These are phyloP conservation scores for Rosa rugosa DNA, from an alignment of 306 rosid genomes.

Conservation along the genomic window DNA sequence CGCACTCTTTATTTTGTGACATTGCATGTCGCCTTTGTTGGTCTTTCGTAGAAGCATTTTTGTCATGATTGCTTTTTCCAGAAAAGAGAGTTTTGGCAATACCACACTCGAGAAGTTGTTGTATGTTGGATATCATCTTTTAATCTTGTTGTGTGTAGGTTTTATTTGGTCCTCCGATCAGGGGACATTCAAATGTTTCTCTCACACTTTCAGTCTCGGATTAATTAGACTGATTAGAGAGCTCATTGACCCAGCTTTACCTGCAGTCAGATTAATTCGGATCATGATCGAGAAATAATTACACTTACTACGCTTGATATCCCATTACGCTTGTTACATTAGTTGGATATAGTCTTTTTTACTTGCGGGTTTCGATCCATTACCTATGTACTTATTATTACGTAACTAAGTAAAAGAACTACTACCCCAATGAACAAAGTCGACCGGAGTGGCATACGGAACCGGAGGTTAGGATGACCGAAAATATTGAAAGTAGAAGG, in stretches of 20 bases:
- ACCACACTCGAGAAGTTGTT: neutral
- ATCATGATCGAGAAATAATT: neutral
- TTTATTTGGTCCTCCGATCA: neutral
- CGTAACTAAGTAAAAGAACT: no score
- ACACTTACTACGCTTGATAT: neutral
- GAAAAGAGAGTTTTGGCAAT: neutral
- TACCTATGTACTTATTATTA: neutral
- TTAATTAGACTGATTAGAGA: neutral
- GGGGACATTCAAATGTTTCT: neutral
- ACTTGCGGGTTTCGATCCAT: neutral
- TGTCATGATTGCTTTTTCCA: neutral
- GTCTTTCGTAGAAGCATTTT: neutral
- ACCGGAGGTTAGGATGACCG: neutral
- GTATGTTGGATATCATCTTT: neutral
- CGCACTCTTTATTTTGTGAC: neutral
- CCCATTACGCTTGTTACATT: neutral
- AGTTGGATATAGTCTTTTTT: neutral
- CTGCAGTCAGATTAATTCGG: neutral
- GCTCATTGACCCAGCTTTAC: neutral
- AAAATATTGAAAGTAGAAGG: neutral
- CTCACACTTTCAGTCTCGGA: neutral
- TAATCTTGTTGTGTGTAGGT: neutral
- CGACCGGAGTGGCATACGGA: neutral
- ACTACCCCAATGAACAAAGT: neutral
- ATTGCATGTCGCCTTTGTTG: conserved; percentile 1